These are phyloP conservation scores for Albatrellus ellisii DNA, from an alignment of 768 basidiomycete genomes.

Conservation along the genomic window DNA sequence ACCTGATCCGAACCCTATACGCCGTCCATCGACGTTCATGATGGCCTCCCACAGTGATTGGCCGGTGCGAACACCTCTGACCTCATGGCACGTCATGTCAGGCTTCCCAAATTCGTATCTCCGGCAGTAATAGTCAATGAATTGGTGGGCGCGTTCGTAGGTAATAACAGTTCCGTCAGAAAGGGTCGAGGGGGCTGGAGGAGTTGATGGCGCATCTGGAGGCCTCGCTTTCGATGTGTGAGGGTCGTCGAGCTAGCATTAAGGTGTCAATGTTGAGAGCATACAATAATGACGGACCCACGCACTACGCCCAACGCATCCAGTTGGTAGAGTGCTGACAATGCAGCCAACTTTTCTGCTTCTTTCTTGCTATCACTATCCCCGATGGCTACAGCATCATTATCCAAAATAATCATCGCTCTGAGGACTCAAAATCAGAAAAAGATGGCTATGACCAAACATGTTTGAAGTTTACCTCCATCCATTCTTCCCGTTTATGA, in stretches of 20 bases:
- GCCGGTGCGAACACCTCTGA: conserved; percentile 17
- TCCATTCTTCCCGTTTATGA: conserved; percentile 20
- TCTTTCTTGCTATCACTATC: conserved; percentile 58
- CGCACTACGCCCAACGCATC: conserved; percentile 50
- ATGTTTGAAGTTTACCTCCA: conserved; percentile 29
- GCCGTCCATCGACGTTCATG: conserved; percentile 63
- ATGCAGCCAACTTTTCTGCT: conserved; percentile 62
- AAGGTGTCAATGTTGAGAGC: not conserved
- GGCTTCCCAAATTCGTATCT: conserved; percentile 64
- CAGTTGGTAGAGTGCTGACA: conserved; percentile 64
- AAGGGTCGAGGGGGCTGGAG: conserved; percentile 15
- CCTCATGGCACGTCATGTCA: conserved; percentile 42
- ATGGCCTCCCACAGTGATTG: conserved; percentile 50
- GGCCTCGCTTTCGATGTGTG: not conserved
- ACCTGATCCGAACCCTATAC: conserved; percentile 71
- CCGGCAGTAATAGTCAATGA: conserved; percentile 93
- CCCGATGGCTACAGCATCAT: conserved; percentile 30
- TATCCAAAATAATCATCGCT: conserved; percentile 6
- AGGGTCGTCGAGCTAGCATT: conserved; percentile 1
- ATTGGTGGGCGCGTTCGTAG: conserved; percentile 66
- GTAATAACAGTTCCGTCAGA: conserved; percentile 51
- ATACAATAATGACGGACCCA: conserved; percentile 9
- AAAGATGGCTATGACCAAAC: not conserved
- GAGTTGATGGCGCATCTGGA: not conserved
- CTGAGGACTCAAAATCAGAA: conserved; percentile 3